phyloP scores from a whole-genome alignment of 345 rosid genomes.

The Barbarea vulgaris region DNA sequence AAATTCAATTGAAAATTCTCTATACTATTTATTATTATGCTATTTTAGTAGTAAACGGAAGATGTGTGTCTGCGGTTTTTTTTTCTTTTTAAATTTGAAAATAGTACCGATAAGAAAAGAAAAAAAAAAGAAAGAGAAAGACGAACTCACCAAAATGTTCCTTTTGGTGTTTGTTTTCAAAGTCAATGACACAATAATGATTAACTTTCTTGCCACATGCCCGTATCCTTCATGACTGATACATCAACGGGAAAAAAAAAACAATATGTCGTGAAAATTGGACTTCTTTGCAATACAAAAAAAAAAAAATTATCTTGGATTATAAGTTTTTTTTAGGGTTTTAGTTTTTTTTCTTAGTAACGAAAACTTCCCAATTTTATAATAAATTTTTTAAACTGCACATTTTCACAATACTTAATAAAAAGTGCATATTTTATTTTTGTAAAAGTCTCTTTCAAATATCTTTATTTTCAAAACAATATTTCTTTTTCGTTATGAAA shows the following conservation, averaged over 20 bases:
- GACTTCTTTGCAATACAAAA: background rate
- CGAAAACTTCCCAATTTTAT: background rate
- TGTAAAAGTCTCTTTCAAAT: background rate
- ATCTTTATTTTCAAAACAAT: background rate
- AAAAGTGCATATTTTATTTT: background rate
- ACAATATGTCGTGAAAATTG: background rate
- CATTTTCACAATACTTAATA: background rate
- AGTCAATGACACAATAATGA: conserved; percentile 36
- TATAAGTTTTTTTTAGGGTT: background rate
- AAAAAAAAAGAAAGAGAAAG: background rate
- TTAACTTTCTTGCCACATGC: conserved; percentile 26
- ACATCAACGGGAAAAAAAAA: background rate
- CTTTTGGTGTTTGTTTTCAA: conserved; percentile 19
- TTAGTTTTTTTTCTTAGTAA: too few relatives aligned
- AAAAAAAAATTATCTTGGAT: background rate
- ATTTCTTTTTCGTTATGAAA: background rate
- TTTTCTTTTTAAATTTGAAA: background rate
- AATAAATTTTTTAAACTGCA: background rate
- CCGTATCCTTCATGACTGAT: background rate
- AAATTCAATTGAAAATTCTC: background rate
- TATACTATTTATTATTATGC: background rate
- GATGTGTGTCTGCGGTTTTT: background rate
- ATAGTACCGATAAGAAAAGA: background rate
- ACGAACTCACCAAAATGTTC: conserved; percentile 13
- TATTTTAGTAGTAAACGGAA: background rate